phyloP scores from a whole-genome alignment of 1,284 basidiomycete genomes.

The Ceratobasidium sp. region DNA sequence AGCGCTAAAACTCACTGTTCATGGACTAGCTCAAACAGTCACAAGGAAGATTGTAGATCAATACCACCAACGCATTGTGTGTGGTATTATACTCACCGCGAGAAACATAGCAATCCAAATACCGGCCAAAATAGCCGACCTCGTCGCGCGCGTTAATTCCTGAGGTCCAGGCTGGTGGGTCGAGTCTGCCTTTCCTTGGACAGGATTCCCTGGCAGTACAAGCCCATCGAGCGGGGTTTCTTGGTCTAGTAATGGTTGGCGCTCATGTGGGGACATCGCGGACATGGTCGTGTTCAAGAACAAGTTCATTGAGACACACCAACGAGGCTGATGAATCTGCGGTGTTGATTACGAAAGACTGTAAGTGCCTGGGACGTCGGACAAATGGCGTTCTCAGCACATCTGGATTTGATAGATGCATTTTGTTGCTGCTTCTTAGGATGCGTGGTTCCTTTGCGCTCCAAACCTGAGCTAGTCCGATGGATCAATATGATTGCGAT shows the following conservation, averaged over 20 bases:
- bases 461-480: no score
- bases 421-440: no score
- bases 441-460: no score
- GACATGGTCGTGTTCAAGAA: constrained; percentile 11
- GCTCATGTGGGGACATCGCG: constrained; percentile 27
- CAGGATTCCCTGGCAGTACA: constrained; percentile 19
- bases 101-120: constrained; percentile 78
- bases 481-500: no score
- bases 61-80: constrained; percentile 9
- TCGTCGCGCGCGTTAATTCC: constrained; percentile 26
- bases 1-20: constrained; percentile 65
- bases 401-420: no score
- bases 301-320: background rate
- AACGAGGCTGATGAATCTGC: constrained; percentile 16
- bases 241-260: constrained; percentile 28
- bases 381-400: no score
- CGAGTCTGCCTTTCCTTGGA: constrained; percentile 12
- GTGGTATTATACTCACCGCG: constrained; percentile 64
- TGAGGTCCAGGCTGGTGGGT: constrained; percentile 28
- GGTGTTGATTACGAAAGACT: constrained; percentile 6
- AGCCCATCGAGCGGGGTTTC: constrained; percentile 18
- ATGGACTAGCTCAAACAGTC: constrained; percentile 62
- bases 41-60: background rate
- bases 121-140: constrained; percentile 74
- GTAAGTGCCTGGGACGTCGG: no score